Evolutionary conservation across 2,329 filamentous ascomycete species (phyloP), one percentile per base, ranked within the genome.

Genomic region (Neoarthrinium moseri): DNA sequence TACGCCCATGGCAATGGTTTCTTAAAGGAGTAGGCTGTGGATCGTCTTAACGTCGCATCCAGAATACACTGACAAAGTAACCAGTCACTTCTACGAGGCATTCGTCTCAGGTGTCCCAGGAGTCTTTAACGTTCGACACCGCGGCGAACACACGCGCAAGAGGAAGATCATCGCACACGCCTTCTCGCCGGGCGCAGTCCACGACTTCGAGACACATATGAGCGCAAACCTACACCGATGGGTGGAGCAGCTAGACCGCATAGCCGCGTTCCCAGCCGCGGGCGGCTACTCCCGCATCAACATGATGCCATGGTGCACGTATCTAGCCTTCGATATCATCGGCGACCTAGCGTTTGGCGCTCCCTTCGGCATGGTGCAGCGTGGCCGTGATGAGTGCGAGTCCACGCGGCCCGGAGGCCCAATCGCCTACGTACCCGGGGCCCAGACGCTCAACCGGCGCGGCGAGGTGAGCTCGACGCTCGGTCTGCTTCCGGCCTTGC

Each of bases 1-100:
- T 44, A 44, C 22, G 41, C 41, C 3, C 41, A 44, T n/a, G 41
- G 41, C 30, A 44, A 44, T 13, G 41, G 41, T 6, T 44, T 44
- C 15, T n/a, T 44, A 7, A 44, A 44, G 24, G 41, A 44, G 41
- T 44, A 24, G 17, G 41, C 26, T 6, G 5, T 15, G n/a, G 13
- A 26, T n/a, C 8, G 17, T 17, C 12, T 24, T n/a, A n/a, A n/a
- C n/a, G n/a, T n/a, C n/a, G n/a, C n/a, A n/a, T n/a, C n/a, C n/a
- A 4, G 20, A 36, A 5, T 20, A n/a, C 6, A 6, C 13, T 10
- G 21, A 8, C 6, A 13, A 12, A 30, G 13, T 15, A n/a, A 36
- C n/a, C 20, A 44, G 41, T 27, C 21, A 44, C 21, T 44, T 44
- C 32, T 44, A 44, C 21, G 32, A 44, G 11, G 41, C 41, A 8